Conservation (phyloP, 306 rosid genomes). For the Crotalaria pallida region DNA sequence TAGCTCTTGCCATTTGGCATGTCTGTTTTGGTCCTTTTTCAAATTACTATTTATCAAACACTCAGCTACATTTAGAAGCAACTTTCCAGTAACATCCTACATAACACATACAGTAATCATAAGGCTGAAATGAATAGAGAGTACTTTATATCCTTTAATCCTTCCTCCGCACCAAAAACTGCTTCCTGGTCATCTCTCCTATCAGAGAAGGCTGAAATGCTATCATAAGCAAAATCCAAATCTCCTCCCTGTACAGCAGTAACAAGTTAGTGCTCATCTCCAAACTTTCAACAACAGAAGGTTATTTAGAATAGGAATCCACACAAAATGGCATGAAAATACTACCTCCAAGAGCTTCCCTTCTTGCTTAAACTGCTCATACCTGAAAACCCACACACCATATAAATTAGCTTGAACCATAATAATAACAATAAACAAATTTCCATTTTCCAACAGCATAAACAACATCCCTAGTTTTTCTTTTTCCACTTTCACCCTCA, state of each 20-base stretch:
- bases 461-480: too few relatives aligned
- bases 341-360: constrained; percentile 83
- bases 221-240: too few relatives aligned
- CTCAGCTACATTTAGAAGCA: background rate
- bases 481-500: constrained; percentile 71
- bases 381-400: too few relatives aligned
- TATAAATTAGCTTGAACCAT: too few relatives aligned
- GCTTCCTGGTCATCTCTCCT: constrained; percentile 82
- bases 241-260: too few relatives aligned
- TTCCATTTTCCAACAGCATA: too few relatives aligned
- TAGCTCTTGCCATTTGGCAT: background rate
- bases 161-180: constrained; percentile 81
- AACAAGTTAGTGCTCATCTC: too few relatives aligned
- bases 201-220: constrained; percentile 88
- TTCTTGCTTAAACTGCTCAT: too few relatives aligned
- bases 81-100: background rate
- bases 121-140: background rate
- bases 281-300: background rate
- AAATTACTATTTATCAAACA: background rate
- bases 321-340: background rate
- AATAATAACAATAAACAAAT: too few relatives aligned
- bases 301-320: background rate
- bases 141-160: constrained; percentile 75
- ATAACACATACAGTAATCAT: too few relatives aligned
- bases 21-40: background rate